Conservation (phyloP, 768 basidiomycete genomes). For the Tylopilus cervinicoccineus region DNA sequence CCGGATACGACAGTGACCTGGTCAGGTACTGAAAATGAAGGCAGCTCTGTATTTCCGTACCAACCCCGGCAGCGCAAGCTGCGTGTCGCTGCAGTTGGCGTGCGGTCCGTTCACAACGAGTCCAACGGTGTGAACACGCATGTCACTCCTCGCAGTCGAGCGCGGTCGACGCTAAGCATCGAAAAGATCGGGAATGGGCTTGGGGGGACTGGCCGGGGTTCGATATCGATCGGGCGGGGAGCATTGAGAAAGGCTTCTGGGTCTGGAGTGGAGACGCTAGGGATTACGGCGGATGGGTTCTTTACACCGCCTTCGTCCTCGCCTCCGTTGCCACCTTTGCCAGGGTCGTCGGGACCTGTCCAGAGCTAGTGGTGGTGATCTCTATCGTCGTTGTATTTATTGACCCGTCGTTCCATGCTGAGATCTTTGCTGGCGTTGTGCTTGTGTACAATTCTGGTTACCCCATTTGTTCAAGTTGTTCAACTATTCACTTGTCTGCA, state of each 20-base stretch:
- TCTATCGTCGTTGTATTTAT: conserved; percentile 1
- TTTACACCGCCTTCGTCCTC: conserved; percentile 52
- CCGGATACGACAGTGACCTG: conserved; percentile 27
- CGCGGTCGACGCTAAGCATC: conserved; percentile 62
- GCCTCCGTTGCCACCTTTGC: conserved; percentile 26
- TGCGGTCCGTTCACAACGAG: conserved; percentile 36
- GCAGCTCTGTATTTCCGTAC: conserved; percentile 19
- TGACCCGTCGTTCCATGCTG: neutral
- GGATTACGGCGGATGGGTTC: conserved; percentile 76
- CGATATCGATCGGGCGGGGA: conserved; percentile 63
- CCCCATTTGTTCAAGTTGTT: too few species aligned
- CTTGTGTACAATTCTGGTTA: neutral
- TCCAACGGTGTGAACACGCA: conserved; percentile 23
- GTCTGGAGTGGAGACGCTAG: conserved; percentile 70
- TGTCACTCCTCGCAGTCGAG: conserved; percentile 37
- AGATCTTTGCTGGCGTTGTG: neutral
- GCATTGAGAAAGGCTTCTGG: conserved; percentile 60
- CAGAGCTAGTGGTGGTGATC: conserved; percentile 5
- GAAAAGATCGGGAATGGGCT: conserved; percentile 36
- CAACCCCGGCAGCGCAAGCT: conserved; percentile 42
- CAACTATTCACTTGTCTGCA: too few species aligned
- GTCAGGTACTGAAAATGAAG: conserved; percentile 12
- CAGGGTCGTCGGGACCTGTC: neutral
- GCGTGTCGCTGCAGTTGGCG: conserved; percentile 17
- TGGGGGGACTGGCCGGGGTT: conserved; percentile 42